Base-by-base conservation (phyloP, 2,329 filamentous ascomycete species). In the Aspergillus oerlinghausenensis region DNA sequence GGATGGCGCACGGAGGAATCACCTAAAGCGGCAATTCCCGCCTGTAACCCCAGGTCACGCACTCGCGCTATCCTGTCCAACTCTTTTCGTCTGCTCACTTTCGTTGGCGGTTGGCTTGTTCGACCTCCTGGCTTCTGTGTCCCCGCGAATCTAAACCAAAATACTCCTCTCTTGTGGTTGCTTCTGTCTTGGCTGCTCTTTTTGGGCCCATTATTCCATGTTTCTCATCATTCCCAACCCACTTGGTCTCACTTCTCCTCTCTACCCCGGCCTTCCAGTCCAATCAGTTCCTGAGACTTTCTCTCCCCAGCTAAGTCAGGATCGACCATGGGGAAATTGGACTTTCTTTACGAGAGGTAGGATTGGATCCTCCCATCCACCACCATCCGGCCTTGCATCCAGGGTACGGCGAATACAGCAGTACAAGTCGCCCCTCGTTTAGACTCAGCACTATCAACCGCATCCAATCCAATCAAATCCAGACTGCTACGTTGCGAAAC, bases 301-400 rank as follows among this genome's bases (percentile, higher is more conserved):
- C 19, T 45, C 42, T 40, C 28, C 43, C 38, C 40, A 42, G 55
- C 50, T 50, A 62, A 56, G 56, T 26, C 21, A 43, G 35, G 56
- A 58, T 58, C 55, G 47, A 38, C 29, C 56, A 60, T 60, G 60
- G 58, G 60, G 58, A 51, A 62, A 59, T 59, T 62, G 57, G 50
- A 52, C 58, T 56, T 7, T 51, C 55, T 21, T 21, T 38, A 52
- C 25, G 19, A n/a, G n/a, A 49, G 49, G 29, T 40, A 40, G 10
- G 21, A 47, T 47, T 47, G 21, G 42, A n/a, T 9, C 28, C 28
- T 14, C 26, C 23, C 26, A 14, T 26, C 11, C 26, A 32, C 26
- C 6, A 28, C n/a, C n/a, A 14, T 2, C 26, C 7, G 21, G 49
- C 1, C 4, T 50, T 28, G 23, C 21, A 21, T 43, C 40, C 40